phyloP scores from a whole-genome alignment of 345 rosid species.

The Luvunga scandens region DNA sequence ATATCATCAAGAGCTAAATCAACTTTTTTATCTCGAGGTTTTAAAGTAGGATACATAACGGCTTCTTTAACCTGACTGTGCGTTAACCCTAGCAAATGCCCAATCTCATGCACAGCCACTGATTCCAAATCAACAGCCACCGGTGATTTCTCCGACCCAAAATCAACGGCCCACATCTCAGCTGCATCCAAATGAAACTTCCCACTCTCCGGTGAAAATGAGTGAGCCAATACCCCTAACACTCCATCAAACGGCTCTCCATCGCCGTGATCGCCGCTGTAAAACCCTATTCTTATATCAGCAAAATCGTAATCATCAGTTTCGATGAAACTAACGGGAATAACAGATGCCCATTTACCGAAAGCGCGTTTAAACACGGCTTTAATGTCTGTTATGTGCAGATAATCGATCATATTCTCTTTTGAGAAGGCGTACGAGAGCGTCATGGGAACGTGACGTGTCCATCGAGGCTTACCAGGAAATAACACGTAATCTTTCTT shows the following conservation, averaged over 20 bases:
- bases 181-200: constrained; percentile 73
- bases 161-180: constrained; percentile 85
- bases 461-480: constrained; percentile 72
- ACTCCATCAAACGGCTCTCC: constrained; percentile 91
- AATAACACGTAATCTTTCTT: constrained; percentile 44
- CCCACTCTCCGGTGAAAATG: constrained; percentile 84
- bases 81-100: constrained; percentile 70
- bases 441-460: constrained; percentile 42
- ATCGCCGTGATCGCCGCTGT: constrained; percentile 81
- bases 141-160: constrained; percentile 45
- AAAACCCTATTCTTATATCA: constrained; percentile 77
- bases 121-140: constrained; percentile 85
- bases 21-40: constrained; percentile 61
- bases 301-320: constrained; percentile 53
- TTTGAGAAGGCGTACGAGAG: constrained; percentile 70
- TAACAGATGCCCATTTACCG: constrained; percentile 63
- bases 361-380: constrained; percentile 57
- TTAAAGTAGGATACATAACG: constrained; percentile 88
- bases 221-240: constrained; percentile 70
- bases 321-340: constrained; percentile 63
- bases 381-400: constrained; percentile 35
- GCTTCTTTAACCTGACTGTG: constrained; percentile 66
- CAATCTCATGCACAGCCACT: constrained; percentile 83
- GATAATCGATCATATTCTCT: constrained; percentile 40
- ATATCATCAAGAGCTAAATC: constrained; percentile 60